Base-by-base conservation (phyloP, 2,329 filamentous ascomycete species). In the Pseudocercospora fuligena region DNA sequence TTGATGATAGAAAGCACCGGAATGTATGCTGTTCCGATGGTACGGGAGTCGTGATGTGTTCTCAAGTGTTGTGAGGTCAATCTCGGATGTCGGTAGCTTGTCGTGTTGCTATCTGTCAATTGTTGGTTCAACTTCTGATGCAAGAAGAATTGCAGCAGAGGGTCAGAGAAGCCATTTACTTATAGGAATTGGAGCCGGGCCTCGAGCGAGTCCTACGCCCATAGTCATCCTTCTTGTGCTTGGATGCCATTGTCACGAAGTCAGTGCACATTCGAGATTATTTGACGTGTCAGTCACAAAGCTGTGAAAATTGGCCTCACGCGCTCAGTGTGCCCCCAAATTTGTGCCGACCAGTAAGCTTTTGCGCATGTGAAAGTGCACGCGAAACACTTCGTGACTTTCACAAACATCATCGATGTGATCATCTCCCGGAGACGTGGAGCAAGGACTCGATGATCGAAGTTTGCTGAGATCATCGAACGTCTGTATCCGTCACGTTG, bases 91-190 rank as follows among this genome's bases (percentile, higher is more conserved):
- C 27, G 16, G 14, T 56, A 31, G 47, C 47, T 51, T 51, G 9
- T 21, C 19, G 14, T 5, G 5, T 19, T 56, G 27, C 40, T 19
- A 4, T 43, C n/a, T n/a, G 16, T 43, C 40, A 16, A 8, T 43
- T 43, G 16, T 29, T 31, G 23, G 12, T 56, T 56, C 51, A 56
- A 31, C 51, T 56, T 56, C 25, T 27, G 51, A 27, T 56, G 51
- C 23, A 31, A 27, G 27, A 31, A 56, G 51, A 56, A 56, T 14
- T 56, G 27, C 27, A 27, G 12, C 3, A n/a, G 51, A 56, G 51
- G 27, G 25, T n/a, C 27, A 56, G 16, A 56, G 27, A 27, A 56
- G 51, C 51, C 51, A 31, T 31, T 29, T 56, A 56, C 51, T 56
- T 56, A 56, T 56, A 56, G 23, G 25, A 31, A 33, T 56, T 25